Base-by-base conservation (phyloP, 352 stramenopile species). In the Pythium aquatile region DNA sequence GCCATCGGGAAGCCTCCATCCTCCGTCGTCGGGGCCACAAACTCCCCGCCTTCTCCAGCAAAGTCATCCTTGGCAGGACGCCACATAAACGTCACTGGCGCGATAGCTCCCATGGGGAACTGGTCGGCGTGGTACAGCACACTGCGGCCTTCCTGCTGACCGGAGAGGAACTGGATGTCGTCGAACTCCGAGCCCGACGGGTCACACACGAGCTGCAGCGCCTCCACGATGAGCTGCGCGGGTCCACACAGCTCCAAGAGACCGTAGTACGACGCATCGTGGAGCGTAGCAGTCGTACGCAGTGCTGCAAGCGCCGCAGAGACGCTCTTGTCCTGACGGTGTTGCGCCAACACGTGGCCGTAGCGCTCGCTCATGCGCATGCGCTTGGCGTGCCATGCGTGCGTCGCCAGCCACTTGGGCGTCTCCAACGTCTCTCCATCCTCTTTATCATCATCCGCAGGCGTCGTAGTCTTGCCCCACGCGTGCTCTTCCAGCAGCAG, bases 301-400 rank as follows among this genome's bases (percentile, higher is more conserved):
- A 90, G 47, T 16, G 81, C 82, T 40, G 75, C 58, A n/a, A 93
- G 63, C 3, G 83, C 74, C 26, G 85, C 83, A 20, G 85, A 87
- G 10, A 87, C 69, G 58, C 81, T 84, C 44, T 90, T 90, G 46
- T 91, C 84, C 0, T 79, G 59, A 17, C 82, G 74, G 8, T 69
- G 76, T 9, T 73, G 48, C 2, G 84, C 66, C 48, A 91, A 54
- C 56, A 75, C 60, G 49, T 86, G 62, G 37, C 85, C 85, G 64
- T 80, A 77, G n/a, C 64, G 63, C 17, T 77, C 66, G 24, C 37
- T 39, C 85, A 93, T 91, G 4, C 58, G 56, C 83, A 94, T 92
- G 20, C 85, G 79, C 49, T 92, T 94, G 67, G 79, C 73, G 65
- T 94, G 85, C 81, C 83, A 94, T 61, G 80, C 20, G 65, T 94